Evolutionary conservation across 129 eudicot genomes (phyloP).

Genomic region (Pulicaria dysenterica): DNA sequence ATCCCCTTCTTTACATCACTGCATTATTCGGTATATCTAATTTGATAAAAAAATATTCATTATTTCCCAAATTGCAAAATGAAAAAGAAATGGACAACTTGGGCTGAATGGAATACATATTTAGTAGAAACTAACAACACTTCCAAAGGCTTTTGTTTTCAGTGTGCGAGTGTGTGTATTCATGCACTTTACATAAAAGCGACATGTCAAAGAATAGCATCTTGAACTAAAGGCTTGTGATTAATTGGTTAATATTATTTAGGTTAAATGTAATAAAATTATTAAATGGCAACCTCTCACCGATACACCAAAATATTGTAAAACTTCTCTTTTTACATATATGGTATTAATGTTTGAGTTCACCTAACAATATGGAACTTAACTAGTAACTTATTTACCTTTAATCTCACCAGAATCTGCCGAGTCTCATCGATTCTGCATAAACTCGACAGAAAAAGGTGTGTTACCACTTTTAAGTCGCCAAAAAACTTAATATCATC

Average conservation of each 20-base stretch:
- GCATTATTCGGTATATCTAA: constrained; percentile 7
- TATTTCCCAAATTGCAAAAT: not conserved
- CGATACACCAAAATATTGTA: no score
- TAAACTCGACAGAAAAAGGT: no score
- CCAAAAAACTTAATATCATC: no score
- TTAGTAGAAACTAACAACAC: constrained; percentile 23
- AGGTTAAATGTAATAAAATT: not conserved
- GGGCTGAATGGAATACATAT: constrained; percentile 28
- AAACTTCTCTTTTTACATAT: no score
- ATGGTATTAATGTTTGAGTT: no score
- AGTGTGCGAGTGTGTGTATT: constrained; percentile 7
- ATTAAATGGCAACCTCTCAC: no score
- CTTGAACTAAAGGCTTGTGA: constrained; percentile 15
- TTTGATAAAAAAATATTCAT: not conserved
- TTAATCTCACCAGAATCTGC: no score
- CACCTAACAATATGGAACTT: no score
- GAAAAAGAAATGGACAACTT: constrained; percentile 12
- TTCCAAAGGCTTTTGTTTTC: constrained; percentile 19
- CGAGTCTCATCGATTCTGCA: no score
- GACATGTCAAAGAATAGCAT: constrained; percentile 24
- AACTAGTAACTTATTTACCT: no score
- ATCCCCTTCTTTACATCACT: not conserved
- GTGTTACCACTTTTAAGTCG: no score
- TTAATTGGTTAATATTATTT: not conserved
- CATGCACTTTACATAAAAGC: constrained; percentile 26